Conservation (phyloP, 2,329 filamentous ascomycete species). For the Trichophyton mentagrophytes region DNA sequence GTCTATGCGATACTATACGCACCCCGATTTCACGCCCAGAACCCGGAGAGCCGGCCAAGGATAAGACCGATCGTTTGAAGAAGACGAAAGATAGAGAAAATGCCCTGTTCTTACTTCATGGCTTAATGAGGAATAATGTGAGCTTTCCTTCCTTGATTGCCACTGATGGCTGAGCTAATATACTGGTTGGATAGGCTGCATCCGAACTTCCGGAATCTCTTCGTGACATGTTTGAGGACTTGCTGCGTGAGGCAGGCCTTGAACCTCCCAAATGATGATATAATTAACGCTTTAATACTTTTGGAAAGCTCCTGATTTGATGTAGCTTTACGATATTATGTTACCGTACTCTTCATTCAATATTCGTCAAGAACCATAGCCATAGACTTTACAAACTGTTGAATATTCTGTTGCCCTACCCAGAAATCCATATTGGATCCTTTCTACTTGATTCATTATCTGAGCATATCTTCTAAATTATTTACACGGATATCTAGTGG, state of each 20-base stretch:
- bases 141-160: constrained; percentile 10
- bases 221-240: neutral
- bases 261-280: neutral
- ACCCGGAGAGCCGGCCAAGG: constrained; percentile 12
- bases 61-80: constrained; percentile 18
- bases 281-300: neutral
- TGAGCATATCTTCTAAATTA: neutral
- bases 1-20: constrained; percentile 24
- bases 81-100: constrained; percentile 31
- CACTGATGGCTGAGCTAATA: neutral
- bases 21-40: constrained; percentile 13
- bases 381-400: neutral
- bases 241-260: neutral
- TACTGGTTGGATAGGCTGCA: neutral
- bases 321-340: neutral
- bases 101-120: constrained; percentile 27
- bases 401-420: too few species aligned
- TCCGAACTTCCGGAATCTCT: neutral
- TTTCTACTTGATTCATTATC: too few species aligned
- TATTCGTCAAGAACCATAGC: neutral
- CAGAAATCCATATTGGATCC: too few species aligned
- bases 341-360: neutral
- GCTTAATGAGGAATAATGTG: constrained; percentile 29
- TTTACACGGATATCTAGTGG: neutral
- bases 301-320: neutral